Evolutionary conservation across 768 basidiomycete genomes (phyloP).

Genomic region (Kwoniella pini): DNA sequence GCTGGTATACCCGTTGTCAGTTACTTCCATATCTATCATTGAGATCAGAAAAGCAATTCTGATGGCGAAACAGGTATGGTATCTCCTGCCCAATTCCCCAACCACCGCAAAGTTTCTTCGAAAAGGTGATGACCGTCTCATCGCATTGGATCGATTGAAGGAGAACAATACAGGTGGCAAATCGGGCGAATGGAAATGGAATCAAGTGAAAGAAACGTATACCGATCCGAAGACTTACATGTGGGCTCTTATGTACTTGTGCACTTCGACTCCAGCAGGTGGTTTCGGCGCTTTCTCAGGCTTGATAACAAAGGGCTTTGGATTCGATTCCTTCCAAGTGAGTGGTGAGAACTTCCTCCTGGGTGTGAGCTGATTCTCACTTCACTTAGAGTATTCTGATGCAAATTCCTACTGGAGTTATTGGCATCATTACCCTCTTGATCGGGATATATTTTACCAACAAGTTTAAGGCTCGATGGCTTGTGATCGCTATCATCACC

Average conservation of each 20-base stretch:
- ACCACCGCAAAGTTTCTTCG: conserved; percentile 40
- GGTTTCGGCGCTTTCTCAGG: conserved; percentile 22
- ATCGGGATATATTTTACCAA: conserved; percentile 43
- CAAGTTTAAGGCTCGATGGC: conserved; percentile 40
- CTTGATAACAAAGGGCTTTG: conserved; percentile 27
- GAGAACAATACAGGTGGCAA: conserved; percentile 44
- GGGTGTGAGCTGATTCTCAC: no score
- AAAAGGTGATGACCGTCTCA: conserved; percentile 37
- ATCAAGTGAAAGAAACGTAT: conserved; percentile 31
- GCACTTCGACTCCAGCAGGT: conserved; percentile 14
- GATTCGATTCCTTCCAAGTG: conserved; percentile 9
- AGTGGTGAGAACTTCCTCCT: neutral
- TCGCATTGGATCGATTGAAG: conserved; percentile 37
- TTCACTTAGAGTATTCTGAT: conserved; percentile 31
- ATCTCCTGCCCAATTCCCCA: conserved; percentile 34
- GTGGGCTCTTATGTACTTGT: conserved; percentile 22
- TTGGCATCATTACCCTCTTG: conserved; percentile 37
- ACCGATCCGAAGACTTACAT: conserved; percentile 34
- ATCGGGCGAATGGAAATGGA: conserved; percentile 26
- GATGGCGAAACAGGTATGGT: conserved; percentile 16
- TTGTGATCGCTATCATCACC: conserved; percentile 24
- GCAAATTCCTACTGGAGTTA: conserved; percentile 47
- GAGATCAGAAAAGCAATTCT: no score
- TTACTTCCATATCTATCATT: neutral
- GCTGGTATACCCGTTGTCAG: conserved; percentile 25